These are phyloP conservation scores for Neovahlkampfia damariscottae DNA, from an alignment of 78 protist genomes.

Conservation along the genomic window DNA sequence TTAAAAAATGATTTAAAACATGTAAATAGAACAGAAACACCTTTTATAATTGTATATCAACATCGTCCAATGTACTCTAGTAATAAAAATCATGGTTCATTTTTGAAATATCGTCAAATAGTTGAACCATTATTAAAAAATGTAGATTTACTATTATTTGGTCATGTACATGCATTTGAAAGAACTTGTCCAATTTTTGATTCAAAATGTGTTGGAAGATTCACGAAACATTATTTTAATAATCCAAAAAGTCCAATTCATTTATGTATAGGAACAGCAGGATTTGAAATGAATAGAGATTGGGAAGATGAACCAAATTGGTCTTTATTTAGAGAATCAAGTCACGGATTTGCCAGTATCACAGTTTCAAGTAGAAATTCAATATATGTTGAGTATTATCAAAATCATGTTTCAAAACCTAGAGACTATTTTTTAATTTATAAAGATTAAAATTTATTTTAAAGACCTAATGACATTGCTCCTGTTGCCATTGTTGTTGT, in stretches of 20 bases:
- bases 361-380: not conserved
- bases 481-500: too few species aligned
- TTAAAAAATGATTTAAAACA: not conserved
- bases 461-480: too few species aligned
- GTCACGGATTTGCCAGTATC: not conserved
- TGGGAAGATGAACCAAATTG: not conserved
- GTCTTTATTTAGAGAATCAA: not conserved
- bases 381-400: not conserved
- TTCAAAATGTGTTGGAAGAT: not conserved
- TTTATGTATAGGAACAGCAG: not conserved
- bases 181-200: not conserved
- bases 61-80: constrained; percentile 23
- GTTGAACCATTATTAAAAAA: constrained; percentile 17
- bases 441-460: too few species aligned
- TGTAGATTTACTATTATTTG: constrained; percentile 15
- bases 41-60: constrained; percentile 3
- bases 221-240: not conserved
- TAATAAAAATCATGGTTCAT: constrained; percentile 5
- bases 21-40: constrained; percentile 10
- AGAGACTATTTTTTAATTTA: too few species aligned
- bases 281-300: not conserved
- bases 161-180: constrained; percentile 23
- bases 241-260: not conserved
- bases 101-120: not conserved
- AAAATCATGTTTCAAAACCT: too few species aligned